Conservation (phyloP, 73 alveolate genomes). For the Tetrahymena malaccensis region DNA sequence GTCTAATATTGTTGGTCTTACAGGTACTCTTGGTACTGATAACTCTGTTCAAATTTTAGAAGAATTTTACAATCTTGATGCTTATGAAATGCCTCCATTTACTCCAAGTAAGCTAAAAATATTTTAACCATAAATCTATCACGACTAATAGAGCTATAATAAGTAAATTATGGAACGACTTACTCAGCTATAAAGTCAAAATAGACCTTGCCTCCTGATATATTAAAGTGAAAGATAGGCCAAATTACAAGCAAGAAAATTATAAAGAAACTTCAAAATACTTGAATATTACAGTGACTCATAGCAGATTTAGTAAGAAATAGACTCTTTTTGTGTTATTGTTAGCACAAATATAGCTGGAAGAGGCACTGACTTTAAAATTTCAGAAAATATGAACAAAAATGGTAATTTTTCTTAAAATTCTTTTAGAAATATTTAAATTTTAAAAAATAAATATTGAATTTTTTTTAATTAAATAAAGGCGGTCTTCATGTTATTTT, state of each 20-base stretch:
- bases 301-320: neutral
- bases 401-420: neutral
- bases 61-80: neutral
- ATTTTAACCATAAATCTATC: neutral
- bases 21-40: neutral
- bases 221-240: neutral
- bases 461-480: neutral
- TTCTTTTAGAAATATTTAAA: neutral
- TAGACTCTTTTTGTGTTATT: neutral
- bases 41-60: neutral
- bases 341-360: neutral
- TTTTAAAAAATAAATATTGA: neutral
- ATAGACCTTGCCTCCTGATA: neutral
- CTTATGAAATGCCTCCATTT: neutral
- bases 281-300: neutral
- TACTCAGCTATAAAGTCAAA: neutral
- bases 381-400: neutral
- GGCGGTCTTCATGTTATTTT: slow-evolving; percentile 10
- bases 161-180: neutral
- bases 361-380: neutral
- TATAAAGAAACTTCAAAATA: neutral
- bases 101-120: neutral
- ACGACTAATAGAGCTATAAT: neutral
- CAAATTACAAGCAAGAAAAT: neutral
- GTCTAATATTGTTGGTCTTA: neutral